Percentiles rank a stretch among this genome's conserved stretches.
These are phyloP conservation scores for Angomonas ambiguus DNA, from an alignment of 208 protist genomes.

Conservation along the genomic window DNA sequence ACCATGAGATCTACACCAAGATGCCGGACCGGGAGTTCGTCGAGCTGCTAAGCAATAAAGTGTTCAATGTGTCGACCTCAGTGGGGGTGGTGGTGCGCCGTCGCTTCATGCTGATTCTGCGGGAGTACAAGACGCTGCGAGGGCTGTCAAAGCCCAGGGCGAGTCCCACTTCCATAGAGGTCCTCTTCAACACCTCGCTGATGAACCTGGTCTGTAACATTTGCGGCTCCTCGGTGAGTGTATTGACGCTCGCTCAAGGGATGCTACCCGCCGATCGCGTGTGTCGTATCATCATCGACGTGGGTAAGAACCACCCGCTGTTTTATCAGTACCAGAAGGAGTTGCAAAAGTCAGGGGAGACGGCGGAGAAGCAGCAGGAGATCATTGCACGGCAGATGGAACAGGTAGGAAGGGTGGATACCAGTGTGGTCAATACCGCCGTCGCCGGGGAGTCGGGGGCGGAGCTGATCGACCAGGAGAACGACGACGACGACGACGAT, in stretches of 20 bases:
- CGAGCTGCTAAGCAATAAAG: conserved; percentile 41
- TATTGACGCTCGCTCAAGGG: conserved; percentile 50
- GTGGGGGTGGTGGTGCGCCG: conserved; percentile 48
- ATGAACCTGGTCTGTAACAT: conserved; percentile 72
- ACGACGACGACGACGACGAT: too few relatives aligned
- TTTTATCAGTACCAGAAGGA: neutral
- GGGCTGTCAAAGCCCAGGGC: conserved; percentile 24
- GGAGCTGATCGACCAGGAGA: too few relatives aligned
- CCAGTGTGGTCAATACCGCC: neutral
- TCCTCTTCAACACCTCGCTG: conserved; percentile 53
- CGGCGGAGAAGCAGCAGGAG: neutral
- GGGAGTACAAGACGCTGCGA: conserved; percentile 43
- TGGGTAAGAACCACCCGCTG: conserved; percentile 10
- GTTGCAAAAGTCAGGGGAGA: neutral
- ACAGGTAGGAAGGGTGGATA: neutral
- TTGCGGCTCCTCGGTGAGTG: conserved; percentile 45
- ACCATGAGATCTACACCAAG: conserved; percentile 33
- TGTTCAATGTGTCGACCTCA: conserved; percentile 39
- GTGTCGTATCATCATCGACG: conserved; percentile 17
- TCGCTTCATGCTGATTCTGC: conserved; percentile 62
- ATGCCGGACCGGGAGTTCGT: conserved; percentile 60
- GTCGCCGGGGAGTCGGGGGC: too few relatives aligned
- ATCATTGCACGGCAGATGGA: neutral
- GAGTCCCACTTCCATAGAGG: conserved; percentile 21
- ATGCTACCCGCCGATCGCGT: conserved; percentile 43